A percentile compares a stretch with the other conserved stretches of the same genome.
phyloP scores from a whole-genome alignment of 352 stramenopile species.

The Phytophthora sojae region DNA sequence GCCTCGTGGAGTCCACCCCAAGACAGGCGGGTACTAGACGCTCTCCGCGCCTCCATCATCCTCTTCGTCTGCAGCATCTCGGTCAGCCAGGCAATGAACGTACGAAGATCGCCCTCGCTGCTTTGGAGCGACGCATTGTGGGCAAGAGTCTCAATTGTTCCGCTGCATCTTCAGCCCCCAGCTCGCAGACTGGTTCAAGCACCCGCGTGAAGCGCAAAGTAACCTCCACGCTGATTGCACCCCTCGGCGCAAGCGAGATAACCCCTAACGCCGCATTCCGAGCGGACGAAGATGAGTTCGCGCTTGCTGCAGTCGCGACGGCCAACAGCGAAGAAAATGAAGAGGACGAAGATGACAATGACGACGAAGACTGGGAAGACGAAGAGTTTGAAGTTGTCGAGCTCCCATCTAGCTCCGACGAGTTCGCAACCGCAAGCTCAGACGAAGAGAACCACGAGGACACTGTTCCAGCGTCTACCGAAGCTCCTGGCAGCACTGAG shows the following conservation, averaged over 20 bases:
- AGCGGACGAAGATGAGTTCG: neutral
- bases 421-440: slow-evolving; percentile 27
- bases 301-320: neutral
- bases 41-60: slow-evolving; percentile 36
- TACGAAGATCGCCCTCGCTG: slow-evolving; percentile 62
- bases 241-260: slow-evolving; percentile 14
- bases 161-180: slow-evolving; percentile 4
- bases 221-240: slow-evolving; percentile 27
- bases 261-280: slow-evolving; percentile 7
- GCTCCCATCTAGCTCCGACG: slow-evolving; percentile 63
- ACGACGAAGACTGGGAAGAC: slow-evolving; percentile 45
- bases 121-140: slow-evolving; percentile 74
- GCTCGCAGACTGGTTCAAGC: neutral
- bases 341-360: slow-evolving; percentile 24
- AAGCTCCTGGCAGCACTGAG: neutral
- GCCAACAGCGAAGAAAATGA: slow-evolving; percentile 3
- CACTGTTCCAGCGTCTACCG: neutral
- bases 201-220: slow-evolving; percentile 35
- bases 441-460: slow-evolving; percentile 31
- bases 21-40: slow-evolving; percentile 1
- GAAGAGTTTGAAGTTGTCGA: slow-evolving; percentile 83
- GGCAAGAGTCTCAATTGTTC: slow-evolving; percentile 40
- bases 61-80: slow-evolving; percentile 70
- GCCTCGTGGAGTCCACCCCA: neutral
- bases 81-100: slow-evolving; percentile 50